Percentiles rank a stretch among this genome's conserved stretches.
Conservation (phyloP, 768 basidiomycete species). For the Leccinum barrowsii region DNA sequence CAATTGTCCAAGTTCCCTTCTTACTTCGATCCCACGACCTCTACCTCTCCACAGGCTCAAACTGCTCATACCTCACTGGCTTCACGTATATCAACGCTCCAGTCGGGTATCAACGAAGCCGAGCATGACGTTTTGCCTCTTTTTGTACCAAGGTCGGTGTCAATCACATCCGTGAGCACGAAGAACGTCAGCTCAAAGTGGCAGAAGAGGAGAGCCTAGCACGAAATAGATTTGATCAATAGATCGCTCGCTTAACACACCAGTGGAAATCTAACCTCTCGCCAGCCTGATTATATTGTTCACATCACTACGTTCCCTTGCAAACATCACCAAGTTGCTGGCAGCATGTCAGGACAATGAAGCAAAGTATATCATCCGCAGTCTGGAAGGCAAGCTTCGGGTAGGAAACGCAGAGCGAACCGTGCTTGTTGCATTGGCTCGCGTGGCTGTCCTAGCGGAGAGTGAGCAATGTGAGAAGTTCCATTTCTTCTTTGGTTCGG, state of each 20-base stretch:
- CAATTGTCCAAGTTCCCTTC: neutral
- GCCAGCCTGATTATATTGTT: neutral
- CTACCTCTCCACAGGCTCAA: conserved; percentile 43
- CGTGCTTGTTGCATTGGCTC: conserved; percentile 90
- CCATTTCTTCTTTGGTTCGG: neutral
- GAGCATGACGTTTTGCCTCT: conserved; percentile 75
- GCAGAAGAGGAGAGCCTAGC: conserved; percentile 88
- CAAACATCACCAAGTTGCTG: conserved; percentile 88
- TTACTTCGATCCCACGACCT: neutral
- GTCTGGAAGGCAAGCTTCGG: conserved; percentile 92
- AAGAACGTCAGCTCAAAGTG: conserved; percentile 84
- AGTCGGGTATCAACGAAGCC: conserved; percentile 61
- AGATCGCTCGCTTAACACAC: conserved; percentile 81
- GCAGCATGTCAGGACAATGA: conserved; percentile 89
- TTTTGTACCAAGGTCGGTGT: conserved; percentile 85
- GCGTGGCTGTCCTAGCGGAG: conserved; percentile 83
- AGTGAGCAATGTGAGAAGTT: conserved; percentile 51
- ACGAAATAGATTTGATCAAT: conserved; percentile 75
- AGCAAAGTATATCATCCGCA: conserved; percentile 95
- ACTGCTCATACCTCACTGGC: conserved; percentile 49
- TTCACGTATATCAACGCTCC: conserved; percentile 51
- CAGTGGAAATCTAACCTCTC: conserved; percentile 49
- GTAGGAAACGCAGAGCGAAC: conserved; percentile 97
- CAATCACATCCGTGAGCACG: conserved; percentile 84
- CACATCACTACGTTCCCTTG: conserved; percentile 1